A percentile compares a stretch with the other conserved stretches of the same genome.
These are phyloP conservation scores for Podochytrium sp. DNA, from an alignment of 192 early-diverging fungal species.

Conservation along the genomic window DNA sequence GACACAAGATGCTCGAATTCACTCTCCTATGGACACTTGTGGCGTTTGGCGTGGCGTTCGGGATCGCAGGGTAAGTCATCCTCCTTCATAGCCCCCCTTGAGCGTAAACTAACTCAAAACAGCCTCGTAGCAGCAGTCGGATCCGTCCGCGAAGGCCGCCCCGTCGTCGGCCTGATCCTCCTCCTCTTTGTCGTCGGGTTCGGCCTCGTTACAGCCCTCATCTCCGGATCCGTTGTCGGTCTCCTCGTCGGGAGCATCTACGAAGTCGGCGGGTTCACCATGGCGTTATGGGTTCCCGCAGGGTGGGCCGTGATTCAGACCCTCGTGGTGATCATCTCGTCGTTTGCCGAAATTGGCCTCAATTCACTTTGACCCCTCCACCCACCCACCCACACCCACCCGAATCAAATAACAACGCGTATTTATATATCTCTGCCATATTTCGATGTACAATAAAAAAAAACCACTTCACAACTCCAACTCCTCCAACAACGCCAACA, in stretches of 20 bases:
- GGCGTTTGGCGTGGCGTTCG: constrained; percentile 11
- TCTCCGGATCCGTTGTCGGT: constrained; percentile 12
- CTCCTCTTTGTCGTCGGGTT: constrained; percentile 6
- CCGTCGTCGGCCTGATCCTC: not conserved
- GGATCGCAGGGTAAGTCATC: constrained; percentile 14
- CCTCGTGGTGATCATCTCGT: constrained; percentile 28
- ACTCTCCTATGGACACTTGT: constrained; percentile 18
- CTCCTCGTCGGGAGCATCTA: constrained; percentile 24
- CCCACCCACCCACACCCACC: not conserved
- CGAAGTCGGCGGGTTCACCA: constrained; percentile 22
- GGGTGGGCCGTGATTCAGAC: constrained; percentile 34
- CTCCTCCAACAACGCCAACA: constrained; percentile 29
- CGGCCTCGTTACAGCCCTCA: not conserved
- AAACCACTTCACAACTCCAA: not conserved
- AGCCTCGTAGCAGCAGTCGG: constrained; percentile 1
- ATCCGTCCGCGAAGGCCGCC: not conserved
- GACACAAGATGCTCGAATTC: constrained; percentile 14
- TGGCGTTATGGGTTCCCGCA: constrained; percentile 31
- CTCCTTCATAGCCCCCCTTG: not conserved
- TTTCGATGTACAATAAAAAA: not conserved
- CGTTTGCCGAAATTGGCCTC: constrained; percentile 28
- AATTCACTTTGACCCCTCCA: constrained; percentile 20
- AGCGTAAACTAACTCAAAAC: not conserved
- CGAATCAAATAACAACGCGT: constrained; percentile 8
- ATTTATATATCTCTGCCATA: not conserved